These are phyloP conservation scores for Orychophragmus violaceus DNA, from an alignment of 345 rosid genomes.

Conservation along the genomic window DNA sequence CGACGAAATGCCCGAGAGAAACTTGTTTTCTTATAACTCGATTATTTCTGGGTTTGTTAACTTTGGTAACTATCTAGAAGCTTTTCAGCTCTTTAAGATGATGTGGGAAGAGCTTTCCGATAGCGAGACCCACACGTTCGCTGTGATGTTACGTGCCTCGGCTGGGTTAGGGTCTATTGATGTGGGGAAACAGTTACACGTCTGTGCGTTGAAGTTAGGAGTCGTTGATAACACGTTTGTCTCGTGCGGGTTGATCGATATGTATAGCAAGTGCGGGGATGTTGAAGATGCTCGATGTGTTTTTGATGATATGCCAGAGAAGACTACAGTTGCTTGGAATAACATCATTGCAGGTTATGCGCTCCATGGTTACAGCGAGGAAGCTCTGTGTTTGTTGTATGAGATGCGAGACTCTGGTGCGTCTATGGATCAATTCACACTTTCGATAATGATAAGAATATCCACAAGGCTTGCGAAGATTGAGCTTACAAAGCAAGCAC, in stretches of 20 bases:
- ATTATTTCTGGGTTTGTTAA: constrained; percentile 57
- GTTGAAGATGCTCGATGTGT: constrained; percentile 63
- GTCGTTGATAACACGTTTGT: constrained; percentile 43
- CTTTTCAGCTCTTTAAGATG: constrained; percentile 48
- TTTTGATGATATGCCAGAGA: constrained; percentile 72
- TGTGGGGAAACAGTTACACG: constrained; percentile 61
- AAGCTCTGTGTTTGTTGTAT: constrained; percentile 59
- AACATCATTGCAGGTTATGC: constrained; percentile 66
- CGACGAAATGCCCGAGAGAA: constrained; percentile 67
- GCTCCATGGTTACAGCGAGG: constrained; percentile 69
- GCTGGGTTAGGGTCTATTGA: constrained; percentile 54
- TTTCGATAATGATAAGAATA: constrained; percentile 59
- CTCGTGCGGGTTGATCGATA: constrained; percentile 67
- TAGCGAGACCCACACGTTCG: constrained; percentile 44
- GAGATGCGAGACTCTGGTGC: constrained; percentile 71
- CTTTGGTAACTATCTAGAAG: constrained; percentile 51
- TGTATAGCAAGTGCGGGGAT: constrained; percentile 85
- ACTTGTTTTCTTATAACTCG: constrained; percentile 56
- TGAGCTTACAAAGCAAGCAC: constrained; percentile 74
- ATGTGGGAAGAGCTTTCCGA: constrained; percentile 79
- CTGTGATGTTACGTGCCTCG: constrained; percentile 59
- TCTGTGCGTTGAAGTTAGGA: constrained; percentile 54
- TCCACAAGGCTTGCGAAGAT: constrained; percentile 66
- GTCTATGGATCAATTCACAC: constrained; percentile 65
- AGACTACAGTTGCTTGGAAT: constrained; percentile 80